Conservation (phyloP, 148 eudicot genomes). For the Bassia scoparia region DNA sequence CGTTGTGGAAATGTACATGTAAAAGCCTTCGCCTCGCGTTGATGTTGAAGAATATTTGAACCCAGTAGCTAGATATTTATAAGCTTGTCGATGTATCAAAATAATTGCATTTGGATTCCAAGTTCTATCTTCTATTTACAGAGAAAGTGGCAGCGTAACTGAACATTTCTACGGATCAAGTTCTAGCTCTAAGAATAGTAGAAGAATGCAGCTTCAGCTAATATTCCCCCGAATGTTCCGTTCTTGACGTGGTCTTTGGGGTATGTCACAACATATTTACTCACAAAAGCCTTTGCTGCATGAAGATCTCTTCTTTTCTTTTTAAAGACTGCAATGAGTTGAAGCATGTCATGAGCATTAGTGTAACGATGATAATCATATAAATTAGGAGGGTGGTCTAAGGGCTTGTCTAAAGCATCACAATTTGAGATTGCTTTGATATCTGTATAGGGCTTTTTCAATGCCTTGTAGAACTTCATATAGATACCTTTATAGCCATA, state of each 20-base stretch:
- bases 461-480: conserved; percentile 26
- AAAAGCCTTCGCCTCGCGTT: no score
- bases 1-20: no score
- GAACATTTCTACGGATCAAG: no score
- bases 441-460: conserved; percentile 25
- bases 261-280: conserved; percentile 27
- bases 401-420: conserved; percentile 12
- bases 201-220: conserved; percentile 35
- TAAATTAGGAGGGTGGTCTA: conserved; percentile 35
- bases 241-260: neutral
- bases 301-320: conserved; percentile 6
- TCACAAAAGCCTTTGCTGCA: conserved; percentile 33
- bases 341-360: conserved; percentile 12
- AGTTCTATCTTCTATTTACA: no score
- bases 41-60: no score
- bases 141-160: no score
- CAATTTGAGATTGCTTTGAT: conserved; percentile 36
- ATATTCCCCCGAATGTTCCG: conserved; percentile 23
- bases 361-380: conserved; percentile 26
- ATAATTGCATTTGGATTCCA: no score
- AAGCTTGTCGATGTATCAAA: no score
- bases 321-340: conserved; percentile 10
- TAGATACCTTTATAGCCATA: conserved; percentile 48
- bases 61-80: no score
- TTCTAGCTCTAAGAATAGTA: conserved; percentile 18